A percentile compares a stretch with the other conserved stretches of the same genome.
Evolutionary conservation across 2,329 filamentous ascomycete species (phyloP).

Genomic region (Exophiala aquamarina): DNA sequence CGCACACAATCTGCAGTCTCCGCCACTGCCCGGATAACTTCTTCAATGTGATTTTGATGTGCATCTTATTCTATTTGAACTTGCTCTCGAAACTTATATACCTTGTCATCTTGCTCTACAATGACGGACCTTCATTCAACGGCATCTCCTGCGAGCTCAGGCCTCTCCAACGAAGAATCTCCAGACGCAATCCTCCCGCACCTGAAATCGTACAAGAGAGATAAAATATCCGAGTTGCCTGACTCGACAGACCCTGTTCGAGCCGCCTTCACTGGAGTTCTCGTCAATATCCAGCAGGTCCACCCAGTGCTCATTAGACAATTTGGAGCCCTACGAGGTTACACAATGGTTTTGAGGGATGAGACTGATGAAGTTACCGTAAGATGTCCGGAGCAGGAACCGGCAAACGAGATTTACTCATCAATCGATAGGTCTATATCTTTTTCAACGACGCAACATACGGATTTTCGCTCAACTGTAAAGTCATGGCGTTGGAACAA

Average conservation of each 20-base stretch:
- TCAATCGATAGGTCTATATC: slow-evolving; percentile 29
- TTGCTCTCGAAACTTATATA: too few species aligned
- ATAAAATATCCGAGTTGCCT: slow-evolving; percentile 26
- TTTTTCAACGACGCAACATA: slow-evolving; percentile 30
- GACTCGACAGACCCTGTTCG: slow-evolving; percentile 24
- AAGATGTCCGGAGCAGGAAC: neutral
- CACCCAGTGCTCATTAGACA: slow-evolving; percentile 13
- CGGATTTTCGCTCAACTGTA: too few species aligned
- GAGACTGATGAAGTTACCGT: slow-evolving; percentile 28
- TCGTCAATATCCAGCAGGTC: slow-evolving; percentile 31
- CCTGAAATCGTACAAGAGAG: slow-evolving; percentile 22
- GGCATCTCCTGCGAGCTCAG: neutral
- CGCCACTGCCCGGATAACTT: too few species aligned
- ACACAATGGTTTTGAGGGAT: slow-evolving; percentile 31
- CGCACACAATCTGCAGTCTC: too few species aligned
- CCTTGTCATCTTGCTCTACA: too few species aligned
- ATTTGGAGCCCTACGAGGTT: slow-evolving; percentile 26
- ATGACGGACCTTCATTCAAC: too few species aligned
- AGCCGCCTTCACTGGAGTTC: slow-evolving; percentile 27
- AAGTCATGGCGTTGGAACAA: too few species aligned
- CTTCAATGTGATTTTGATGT: too few species aligned
- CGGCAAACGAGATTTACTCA: neutral
- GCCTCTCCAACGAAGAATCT: too few species aligned
- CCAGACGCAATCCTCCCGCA: neutral
- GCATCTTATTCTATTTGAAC: neutral